phyloP scores from a whole-genome alignment of 306 rosid genomes.

The Cicer judaicum region DNA sequence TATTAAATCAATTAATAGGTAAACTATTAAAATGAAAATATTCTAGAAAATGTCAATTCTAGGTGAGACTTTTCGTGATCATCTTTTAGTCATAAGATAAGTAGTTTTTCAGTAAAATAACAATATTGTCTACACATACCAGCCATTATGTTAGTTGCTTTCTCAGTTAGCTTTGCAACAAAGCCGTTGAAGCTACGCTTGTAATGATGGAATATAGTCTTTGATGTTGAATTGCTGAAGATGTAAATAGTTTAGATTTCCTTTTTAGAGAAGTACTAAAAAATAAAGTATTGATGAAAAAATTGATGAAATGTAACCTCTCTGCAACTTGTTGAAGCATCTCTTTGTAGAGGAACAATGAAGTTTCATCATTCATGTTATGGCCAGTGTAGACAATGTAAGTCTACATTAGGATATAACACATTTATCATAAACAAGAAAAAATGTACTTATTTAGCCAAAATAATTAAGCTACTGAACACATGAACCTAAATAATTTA shows the following conservation, averaged over 20 bases:
- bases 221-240: conserved; percentile 35
- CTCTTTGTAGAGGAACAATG: conserved; percentile 41
- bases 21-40: too few species aligned
- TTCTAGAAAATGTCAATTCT: too few species aligned
- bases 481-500: too few species aligned
- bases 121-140: conserved; percentile 13
- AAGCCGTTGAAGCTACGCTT: conserved; percentile 59
- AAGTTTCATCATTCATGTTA: conserved; percentile 27
- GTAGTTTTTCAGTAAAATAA: too few species aligned
- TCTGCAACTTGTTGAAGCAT: conserved; percentile 46
- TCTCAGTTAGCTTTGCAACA: conserved; percentile 44
- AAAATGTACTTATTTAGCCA: conserved; percentile 1
- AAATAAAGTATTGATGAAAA: neutral
- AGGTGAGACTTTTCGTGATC: too few species aligned
- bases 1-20: too few species aligned
- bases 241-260: too few species aligned
- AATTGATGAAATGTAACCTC: conserved; percentile 39
- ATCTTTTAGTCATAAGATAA: too few species aligned
- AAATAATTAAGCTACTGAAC: too few species aligned
- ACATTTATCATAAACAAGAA: too few species aligned
- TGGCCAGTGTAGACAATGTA: conserved; percentile 58
- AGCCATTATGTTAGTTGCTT: conserved; percentile 47
- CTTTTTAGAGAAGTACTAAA: too few species aligned
- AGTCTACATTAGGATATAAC: conserved; percentile 27
- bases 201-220: conserved; percentile 46